Evolutionary conservation across 768 basidiomycete species (phyloP).

Genomic region (Leccinellum rugosiceps): DNA sequence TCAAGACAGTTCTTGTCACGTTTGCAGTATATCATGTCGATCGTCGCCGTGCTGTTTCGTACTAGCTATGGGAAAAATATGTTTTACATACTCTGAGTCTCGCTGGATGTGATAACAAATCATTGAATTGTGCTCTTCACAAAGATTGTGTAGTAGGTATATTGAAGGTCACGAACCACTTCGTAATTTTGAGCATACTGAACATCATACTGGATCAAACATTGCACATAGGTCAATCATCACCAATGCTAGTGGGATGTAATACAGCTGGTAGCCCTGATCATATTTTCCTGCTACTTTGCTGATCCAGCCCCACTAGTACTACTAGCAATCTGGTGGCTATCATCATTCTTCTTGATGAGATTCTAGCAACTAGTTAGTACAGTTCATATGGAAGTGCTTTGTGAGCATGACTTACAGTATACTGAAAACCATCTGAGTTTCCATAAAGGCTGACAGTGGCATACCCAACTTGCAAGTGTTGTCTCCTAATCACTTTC

Average conservation of each 20-base stretch:
- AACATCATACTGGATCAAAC: too few species aligned
- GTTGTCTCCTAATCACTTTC: background rate
- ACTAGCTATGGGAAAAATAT: slow-evolving; percentile 21
- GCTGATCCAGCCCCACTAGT: too few species aligned
- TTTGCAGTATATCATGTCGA: slow-evolving; percentile 20
- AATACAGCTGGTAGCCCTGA: background rate
- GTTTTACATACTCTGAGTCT: slow-evolving; percentile 5
- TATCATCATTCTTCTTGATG: background rate
- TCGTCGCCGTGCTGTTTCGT: slow-evolving; percentile 25
- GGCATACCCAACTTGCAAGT: background rate
- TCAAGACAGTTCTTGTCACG: slow-evolving; percentile 13
- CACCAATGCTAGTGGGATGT: too few species aligned
- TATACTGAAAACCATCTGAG: background rate
- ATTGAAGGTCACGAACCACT: background rate
- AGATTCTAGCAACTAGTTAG: background rate
- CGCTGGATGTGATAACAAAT: background rate
- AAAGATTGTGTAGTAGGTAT: background rate
- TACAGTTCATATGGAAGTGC: background rate
- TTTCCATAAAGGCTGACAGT: background rate
- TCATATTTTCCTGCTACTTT: background rate
- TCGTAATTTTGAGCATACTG: too few species aligned
- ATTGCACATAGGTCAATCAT: too few species aligned
- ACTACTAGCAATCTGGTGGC: background rate
- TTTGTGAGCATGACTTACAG: background rate
- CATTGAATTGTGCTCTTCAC: background rate